Evolutionary conservation across 2,329 filamentous ascomycete genomes (phyloP).

Genomic region (Clonostachys solani): DNA sequence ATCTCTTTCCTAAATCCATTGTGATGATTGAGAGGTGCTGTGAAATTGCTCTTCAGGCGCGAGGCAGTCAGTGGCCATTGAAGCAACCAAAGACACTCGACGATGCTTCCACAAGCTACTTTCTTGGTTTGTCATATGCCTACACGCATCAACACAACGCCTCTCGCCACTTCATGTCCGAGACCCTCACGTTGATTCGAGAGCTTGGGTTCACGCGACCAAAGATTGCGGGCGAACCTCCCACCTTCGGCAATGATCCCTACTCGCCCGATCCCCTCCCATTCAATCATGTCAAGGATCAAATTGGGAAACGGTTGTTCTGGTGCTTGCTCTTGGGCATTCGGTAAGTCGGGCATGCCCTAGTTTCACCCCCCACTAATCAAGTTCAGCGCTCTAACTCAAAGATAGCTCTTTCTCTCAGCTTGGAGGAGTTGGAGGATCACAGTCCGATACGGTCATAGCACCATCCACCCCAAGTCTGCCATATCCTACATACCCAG

Average conservation of each 20-base stretch:
- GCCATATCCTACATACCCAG: slow-evolving; percentile 73
- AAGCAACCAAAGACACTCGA: slow-evolving; percentile 44
- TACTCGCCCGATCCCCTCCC: slow-evolving; percentile 34
- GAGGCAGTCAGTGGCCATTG: slow-evolving; percentile 49
- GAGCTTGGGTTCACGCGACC: slow-evolving; percentile 62
- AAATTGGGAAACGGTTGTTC: slow-evolving; percentile 75
- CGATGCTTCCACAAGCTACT: slow-evolving; percentile 70
- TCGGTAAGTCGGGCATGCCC: slow-evolving; percentile 35
- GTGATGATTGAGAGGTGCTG: slow-evolving; percentile 68
- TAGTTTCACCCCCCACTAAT: neutral
- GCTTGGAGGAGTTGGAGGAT: slow-evolving; percentile 50
- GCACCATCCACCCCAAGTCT: slow-evolving; percentile 71
- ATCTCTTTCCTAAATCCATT: slow-evolving; percentile 64
- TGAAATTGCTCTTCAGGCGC: slow-evolving; percentile 62
- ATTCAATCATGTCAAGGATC: slow-evolving; percentile 67
- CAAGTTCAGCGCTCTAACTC: slow-evolving; percentile 7
- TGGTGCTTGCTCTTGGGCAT: slow-evolving; percentile 78
- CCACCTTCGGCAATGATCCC: slow-evolving; percentile 32
- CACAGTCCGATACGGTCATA: slow-evolving; percentile 68
- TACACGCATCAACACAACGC: slow-evolving; percentile 66
- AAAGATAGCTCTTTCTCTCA: slow-evolving; percentile 66
- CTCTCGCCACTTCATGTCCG: slow-evolving; percentile 68
- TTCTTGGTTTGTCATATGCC: slow-evolving; percentile 61
- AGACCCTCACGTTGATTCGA: slow-evolving; percentile 65
- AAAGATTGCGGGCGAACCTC: slow-evolving; percentile 33